Evolutionary conservation across 2,329 filamentous ascomycete species (phyloP).

Genomic region (Pseudocercospora cruenta): DNA sequence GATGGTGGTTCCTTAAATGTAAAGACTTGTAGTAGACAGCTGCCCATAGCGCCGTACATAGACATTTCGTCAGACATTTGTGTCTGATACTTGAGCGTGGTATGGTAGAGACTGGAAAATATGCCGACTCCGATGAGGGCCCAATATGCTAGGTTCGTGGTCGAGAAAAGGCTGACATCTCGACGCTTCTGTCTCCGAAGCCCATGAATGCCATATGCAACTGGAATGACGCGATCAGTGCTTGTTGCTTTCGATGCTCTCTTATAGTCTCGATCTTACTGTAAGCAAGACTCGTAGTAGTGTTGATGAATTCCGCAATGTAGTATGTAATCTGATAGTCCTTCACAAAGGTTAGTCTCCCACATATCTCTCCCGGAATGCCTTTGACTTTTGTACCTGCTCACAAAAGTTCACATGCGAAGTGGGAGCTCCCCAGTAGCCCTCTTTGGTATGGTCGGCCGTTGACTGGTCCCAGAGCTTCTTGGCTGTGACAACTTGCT

Average conservation of each 20-base stretch:
- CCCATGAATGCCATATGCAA: slow-evolving; percentile 33
- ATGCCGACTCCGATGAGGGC: slow-evolving; percentile 33
- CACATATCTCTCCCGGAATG: background rate
- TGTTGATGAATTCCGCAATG: slow-evolving; percentile 36
- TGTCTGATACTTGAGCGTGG: slow-evolving; percentile 34
- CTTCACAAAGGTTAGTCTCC: slow-evolving; percentile 9
- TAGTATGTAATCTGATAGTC: slow-evolving; percentile 32
- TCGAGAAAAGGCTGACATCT: slow-evolving; percentile 26
- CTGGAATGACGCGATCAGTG: slow-evolving; percentile 12
- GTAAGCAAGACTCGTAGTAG: slow-evolving; percentile 33
- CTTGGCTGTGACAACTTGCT: background rate
- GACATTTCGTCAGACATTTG: slow-evolving; percentile 36
- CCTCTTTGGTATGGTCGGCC: background rate
- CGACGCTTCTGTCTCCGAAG: slow-evolving; percentile 32
- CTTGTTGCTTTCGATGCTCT: background rate
- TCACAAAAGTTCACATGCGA: slow-evolving; percentile 30
- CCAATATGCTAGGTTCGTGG: slow-evolving; percentile 32
- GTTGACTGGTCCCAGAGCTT: slow-evolving; percentile 23
- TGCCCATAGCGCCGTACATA: slow-evolving; percentile 36
- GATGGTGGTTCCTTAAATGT: slow-evolving; percentile 30
- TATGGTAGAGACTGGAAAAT: slow-evolving; percentile 31
- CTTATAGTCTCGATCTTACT: slow-evolving; percentile 10
- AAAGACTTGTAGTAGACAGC: slow-evolving; percentile 30
- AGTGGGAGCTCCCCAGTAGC: slow-evolving; percentile 12
- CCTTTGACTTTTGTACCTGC: slow-evolving; percentile 19